Conservation (phyloP, 768 basidiomycete genomes). For the Suillus lakei region DNA sequence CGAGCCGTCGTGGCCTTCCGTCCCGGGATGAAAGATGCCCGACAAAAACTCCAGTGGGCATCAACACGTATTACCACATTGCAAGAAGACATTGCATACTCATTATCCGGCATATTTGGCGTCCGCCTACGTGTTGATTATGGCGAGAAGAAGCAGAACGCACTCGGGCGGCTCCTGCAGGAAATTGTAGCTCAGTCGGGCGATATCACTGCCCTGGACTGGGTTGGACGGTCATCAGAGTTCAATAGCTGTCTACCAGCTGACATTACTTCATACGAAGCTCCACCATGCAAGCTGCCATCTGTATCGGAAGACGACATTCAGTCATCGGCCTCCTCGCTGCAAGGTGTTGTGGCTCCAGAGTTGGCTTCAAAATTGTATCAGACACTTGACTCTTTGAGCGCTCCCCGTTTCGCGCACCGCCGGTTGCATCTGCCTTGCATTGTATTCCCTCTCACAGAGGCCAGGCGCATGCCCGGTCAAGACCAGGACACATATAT, state of each 20-base stretch:
- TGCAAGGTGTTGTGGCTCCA: background rate
- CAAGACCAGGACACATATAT: background rate
- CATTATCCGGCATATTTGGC: background rate
- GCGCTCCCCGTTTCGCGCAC: background rate
- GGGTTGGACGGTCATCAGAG: background rate
- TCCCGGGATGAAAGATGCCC: background rate
- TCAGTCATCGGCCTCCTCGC: background rate
- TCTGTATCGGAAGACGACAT: background rate
- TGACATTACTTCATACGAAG: background rate
- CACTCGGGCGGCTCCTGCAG: background rate
- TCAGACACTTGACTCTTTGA: background rate
- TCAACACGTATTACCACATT: background rate
- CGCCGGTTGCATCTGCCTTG: background rate
- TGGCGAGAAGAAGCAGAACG: background rate
- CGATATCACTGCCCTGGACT: background rate
- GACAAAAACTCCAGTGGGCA: background rate
- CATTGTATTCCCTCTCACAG: background rate
- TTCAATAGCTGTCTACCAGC: background rate
- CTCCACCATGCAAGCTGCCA: background rate
- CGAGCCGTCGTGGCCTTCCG: background rate
- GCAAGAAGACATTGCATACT: background rate
- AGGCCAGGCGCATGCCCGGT: background rate
- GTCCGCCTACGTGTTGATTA: background rate
- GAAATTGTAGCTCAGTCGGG: background rate
- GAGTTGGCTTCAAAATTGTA: background rate